These are phyloP conservation scores for Phlyctochytrium planicorne DNA, from an alignment of 192 early-diverging fungal species.

Conservation along the genomic window DNA sequence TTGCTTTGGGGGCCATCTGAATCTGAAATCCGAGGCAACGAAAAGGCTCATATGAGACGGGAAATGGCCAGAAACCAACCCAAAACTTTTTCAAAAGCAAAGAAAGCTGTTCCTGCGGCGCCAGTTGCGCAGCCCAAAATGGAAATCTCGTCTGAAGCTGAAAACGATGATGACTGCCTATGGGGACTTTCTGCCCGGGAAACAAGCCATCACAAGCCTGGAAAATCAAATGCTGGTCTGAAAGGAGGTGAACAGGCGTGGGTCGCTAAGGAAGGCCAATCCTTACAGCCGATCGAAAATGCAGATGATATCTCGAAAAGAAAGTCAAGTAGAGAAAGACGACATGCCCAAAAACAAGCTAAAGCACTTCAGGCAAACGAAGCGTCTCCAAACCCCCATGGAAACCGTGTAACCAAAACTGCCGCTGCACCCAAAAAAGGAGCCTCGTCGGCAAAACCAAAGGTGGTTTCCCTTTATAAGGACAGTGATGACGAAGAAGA, in stretches of 20 bases:
- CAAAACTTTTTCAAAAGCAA: neutral
- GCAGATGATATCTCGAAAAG: neutral
- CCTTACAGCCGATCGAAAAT: neutral
- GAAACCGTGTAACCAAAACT: neutral
- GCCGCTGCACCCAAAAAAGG: neutral
- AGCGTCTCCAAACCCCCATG: no score
- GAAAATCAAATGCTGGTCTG: no score
- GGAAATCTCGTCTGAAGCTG: neutral
- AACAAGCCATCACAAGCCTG: neutral
- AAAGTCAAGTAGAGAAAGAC: neutral
- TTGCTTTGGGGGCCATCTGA: neutral
- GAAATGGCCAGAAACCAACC: neutral
- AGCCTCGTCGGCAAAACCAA: neutral
- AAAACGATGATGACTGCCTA: neutral
- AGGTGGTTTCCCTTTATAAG: neutral
- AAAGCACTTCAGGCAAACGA: neutral
- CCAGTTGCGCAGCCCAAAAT: neutral
- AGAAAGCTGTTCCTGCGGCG: neutral
- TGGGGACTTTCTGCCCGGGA: neutral
- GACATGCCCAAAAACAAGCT: neutral
- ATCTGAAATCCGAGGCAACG: neutral
- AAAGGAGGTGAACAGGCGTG: neutral
- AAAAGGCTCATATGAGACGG: neutral
- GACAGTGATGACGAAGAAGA: neutral
- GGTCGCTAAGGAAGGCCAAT: neutral